These are phyloP conservation scores for Solanum lignicaule DNA, from an alignment of 257 asterid genomes.

Conservation along the genomic window DNA sequence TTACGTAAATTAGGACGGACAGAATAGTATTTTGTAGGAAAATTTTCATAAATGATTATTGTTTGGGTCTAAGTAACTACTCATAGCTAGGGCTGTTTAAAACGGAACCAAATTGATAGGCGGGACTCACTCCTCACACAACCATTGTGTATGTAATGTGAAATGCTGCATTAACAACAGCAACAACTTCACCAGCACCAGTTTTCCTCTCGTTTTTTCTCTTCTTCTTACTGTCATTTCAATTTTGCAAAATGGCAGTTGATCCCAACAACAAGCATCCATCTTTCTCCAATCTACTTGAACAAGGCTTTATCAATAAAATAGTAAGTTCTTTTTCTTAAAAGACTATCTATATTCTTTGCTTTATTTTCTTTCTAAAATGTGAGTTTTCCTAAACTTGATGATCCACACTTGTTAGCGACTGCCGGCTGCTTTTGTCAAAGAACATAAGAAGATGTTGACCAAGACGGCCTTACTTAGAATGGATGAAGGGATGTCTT, in stretches of 20 bases:
- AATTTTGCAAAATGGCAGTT: not conserved
- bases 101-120: not conserved
- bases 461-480: not conserved
- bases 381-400: not conserved
- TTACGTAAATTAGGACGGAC: not conserved
- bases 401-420: not conserved
- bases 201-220: not conserved
- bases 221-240: not conserved
- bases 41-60: not conserved
- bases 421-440: not conserved
- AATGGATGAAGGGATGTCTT: not conserved
- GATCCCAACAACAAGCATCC: not conserved
- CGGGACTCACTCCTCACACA: not conserved
- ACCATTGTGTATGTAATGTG: not conserved
- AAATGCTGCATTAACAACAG: not conserved
- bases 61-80: not conserved
- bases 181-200: not conserved
- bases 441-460: not conserved
- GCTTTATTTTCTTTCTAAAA: not conserved
- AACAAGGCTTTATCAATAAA: not conserved
- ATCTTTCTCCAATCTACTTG: not conserved
- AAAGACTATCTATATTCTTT: not conserved
- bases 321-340: not conserved
- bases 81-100: not conserved
- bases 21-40: not conserved